Evolutionary conservation across 352 stramenopile genomes (phyloP), one percentile per base, ranked within the genome.

Genomic region (Achlya hypogyna): DNA sequence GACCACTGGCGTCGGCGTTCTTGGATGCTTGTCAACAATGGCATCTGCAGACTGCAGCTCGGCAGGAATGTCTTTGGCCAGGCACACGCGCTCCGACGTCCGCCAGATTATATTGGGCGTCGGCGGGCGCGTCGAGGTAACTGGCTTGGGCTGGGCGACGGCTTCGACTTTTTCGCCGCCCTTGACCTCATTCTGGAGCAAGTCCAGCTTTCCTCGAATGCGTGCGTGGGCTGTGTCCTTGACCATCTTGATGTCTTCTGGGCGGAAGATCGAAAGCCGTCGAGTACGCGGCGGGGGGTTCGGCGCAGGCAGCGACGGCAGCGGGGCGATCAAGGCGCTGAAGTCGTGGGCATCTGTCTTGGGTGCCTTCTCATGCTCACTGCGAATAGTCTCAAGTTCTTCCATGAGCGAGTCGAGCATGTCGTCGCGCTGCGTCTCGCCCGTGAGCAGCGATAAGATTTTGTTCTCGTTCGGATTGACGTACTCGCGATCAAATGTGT

Each of bases 381-480:
- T 25, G 5, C 53, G 53, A 10, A 49, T 18, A 6, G n/a, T 29
- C 4, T 63, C 14, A n/a, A 63, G 53, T 22, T 63, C 53, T 8
- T 28, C 49, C 53, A 63, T 63, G 53, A 63, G 53, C 29, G 53
- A 63, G 18, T 63, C 53, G 0, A 63, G 18, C 29, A 63, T 63
- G 53, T 63, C 53, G 25, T 63, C 32, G 14, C 32, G 27, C 20
- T 28, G 25, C 35, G 53, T 22, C 28, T 63, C 35, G 29, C 53
- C 53, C n/a, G 31, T 45, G 53, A 63, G 53, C 0, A 51, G 31
- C 20, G 53, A 28, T n/a, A 63, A 32, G 14, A 63, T 34, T 25
- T 45, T 45, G 38, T 45, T 45, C 6, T 45, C 38, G 2, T 10
- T 45, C 38, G 31, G 31, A 8, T 43, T 5, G 53, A 47, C 35